A percentile compares a stretch with the other conserved stretches of the same genome.
Conservation (phyloP, 306 rosid species). For the Casuarina glauca region DNA sequence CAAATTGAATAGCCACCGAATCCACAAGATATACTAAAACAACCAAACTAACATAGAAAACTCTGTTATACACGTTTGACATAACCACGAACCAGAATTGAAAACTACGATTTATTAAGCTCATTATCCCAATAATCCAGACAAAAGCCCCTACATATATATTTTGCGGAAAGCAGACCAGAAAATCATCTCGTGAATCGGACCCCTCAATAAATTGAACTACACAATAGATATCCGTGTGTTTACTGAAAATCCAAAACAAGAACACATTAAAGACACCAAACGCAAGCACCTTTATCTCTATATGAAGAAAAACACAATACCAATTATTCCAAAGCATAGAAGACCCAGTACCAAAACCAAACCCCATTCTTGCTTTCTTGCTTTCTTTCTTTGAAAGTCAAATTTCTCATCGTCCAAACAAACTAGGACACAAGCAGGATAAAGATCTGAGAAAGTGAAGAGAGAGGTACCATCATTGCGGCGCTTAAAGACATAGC, state of each 20-base stretch:
- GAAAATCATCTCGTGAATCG: neutral
- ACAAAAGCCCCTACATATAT: too few species aligned
- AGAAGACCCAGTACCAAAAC: neutral
- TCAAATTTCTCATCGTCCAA: neutral
- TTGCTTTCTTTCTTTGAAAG: neutral
- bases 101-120: too few species aligned
- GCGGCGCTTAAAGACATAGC: conserved; percentile 89
- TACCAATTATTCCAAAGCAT: neutral
- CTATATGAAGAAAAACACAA: neutral
- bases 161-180: too few species aligned
- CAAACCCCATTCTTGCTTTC: neutral
- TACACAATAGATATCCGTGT: neutral
- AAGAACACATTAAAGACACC: neutral
- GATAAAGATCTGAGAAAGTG: neutral
- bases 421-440: neutral
- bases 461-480: conserved; percentile 55
- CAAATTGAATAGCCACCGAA: too few species aligned
- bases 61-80: too few species aligned
- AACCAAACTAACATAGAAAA: too few species aligned
- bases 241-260: neutral
- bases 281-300: neutral
- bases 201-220: neutral
- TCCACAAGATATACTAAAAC: too few species aligned
- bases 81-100: too few species aligned
- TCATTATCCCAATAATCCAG: too few species aligned